Evolutionary conservation across 169 alveolate species (phyloP), one percentile per base, ranked within the genome.

Genomic region (Eimeria tenella): DNA sequence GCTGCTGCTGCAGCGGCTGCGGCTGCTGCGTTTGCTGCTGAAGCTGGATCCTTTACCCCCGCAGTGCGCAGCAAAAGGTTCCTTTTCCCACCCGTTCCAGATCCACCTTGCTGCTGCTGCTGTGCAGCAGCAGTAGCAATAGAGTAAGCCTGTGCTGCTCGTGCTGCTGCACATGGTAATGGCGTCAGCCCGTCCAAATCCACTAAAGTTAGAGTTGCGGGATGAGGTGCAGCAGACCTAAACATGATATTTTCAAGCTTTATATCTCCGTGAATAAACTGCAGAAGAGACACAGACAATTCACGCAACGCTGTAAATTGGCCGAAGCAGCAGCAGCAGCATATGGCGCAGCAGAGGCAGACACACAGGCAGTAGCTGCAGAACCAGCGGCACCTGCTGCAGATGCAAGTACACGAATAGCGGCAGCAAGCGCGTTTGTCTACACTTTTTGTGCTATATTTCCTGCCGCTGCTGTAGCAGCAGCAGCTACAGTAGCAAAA

Each of bases 191-290:
- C 89, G 31, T 81, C 89, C 52, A 81, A 13, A 19, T 81, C 89
- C 50, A 81, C 89, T 21, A 81, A n/a, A 10, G 71, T 56, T 4
- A 81, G 71, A 10, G 53, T 52, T n/a, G 25, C 68, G 7, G 65
- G 89, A 15, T 50, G 21, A 0, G 89, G 89, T 9, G 71, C 49
- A 5, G 55, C 25, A 25, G 10, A 23, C 7, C 89, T 10, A 21
- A 81, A 81, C 71, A 81, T 81, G 25, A 81, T 8, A 21, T 81
- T 81, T 50, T 81, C 89, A 15, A 56, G n/a, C 52, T 81, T 81
- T 6, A 81, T 81, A 53, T 81, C 89, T 42, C 89, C 89, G 89
- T 81, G 89, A 50, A 81, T 81, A 15, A n/a, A 81, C 89, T 81
- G 89, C 19, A 31, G 42, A n/a, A 31, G 49, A 42, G 84, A 42